phyloP scores from a whole-genome alignment of 148 eudicot genomes.

The Nepenthes gracilis region DNA sequence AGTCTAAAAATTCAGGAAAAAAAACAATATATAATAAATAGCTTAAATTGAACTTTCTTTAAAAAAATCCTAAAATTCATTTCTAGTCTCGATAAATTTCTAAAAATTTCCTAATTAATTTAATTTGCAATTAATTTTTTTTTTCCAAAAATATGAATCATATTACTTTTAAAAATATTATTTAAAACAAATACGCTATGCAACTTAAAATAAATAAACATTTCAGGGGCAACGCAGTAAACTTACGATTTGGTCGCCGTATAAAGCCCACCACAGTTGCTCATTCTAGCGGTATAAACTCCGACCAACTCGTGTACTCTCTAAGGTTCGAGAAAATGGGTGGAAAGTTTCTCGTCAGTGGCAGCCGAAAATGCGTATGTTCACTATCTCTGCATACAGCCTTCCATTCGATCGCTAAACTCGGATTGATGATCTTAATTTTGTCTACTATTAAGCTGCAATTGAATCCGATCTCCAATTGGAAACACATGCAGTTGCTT shows the following conservation, averaged over 20 bases:
- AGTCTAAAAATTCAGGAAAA: too few relatives aligned
- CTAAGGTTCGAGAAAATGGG: constrained; percentile 11
- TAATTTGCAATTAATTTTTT: too few relatives aligned
- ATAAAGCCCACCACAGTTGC: background rate
- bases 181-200: background rate
- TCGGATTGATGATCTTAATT: too few relatives aligned
- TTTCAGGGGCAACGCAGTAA: background rate
- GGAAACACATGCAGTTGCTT: too few relatives aligned
- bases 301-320: background rate
- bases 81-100: too few relatives aligned
- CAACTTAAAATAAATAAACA: background rate
- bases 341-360: constrained; percentile 46
- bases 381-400: background rate
- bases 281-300: background rate
- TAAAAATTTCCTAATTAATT: too few relatives aligned
- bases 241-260: background rate
- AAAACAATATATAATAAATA: too few relatives aligned
- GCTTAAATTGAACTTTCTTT: too few relatives aligned
- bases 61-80: too few relatives aligned
- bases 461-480: too few relatives aligned
- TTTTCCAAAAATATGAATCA: background rate
- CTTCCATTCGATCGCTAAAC: too few relatives aligned
- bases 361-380: constrained; percentile 57
- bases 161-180: background rate
- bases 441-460: too few relatives aligned